phyloP scores from a whole-genome alignment of 768 basidiomycete genomes.

The Mycena kentingensis region DNA sequence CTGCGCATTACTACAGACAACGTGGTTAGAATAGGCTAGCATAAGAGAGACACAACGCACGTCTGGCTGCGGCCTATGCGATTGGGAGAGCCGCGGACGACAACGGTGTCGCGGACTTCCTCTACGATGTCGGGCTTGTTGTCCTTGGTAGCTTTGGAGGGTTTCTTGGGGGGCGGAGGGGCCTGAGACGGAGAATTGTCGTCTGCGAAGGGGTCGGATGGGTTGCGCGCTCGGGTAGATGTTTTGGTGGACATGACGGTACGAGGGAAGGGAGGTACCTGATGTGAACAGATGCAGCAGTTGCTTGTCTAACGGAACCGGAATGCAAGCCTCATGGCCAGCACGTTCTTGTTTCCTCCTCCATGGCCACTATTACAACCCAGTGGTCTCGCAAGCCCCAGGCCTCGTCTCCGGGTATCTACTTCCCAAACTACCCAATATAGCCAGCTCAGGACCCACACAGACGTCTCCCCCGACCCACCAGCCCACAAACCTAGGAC shows the following conservation, averaged over 20 bases:
- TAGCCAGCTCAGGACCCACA: conserved; percentile 27
- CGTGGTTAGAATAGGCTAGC: conserved; percentile 7
- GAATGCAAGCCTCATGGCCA: too few relatives aligned
- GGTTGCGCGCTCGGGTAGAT: conserved; percentile 45
- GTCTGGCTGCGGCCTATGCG: conserved; percentile 65
- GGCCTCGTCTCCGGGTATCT: too few relatives aligned
- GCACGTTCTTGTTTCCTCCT: too few relatives aligned
- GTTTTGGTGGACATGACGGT: conserved; percentile 27
- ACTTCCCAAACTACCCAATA: conserved; percentile 38
- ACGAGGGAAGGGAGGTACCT: conserved; percentile 24
- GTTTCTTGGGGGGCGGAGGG: conserved; percentile 36
- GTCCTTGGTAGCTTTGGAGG: conserved; percentile 36
- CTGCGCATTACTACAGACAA: conserved; percentile 16
- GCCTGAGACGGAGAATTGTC: conserved; percentile 33
- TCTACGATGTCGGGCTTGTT: conserved; percentile 57
- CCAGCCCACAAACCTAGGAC: conserved; percentile 51
- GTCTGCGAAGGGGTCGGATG: conserved; percentile 59
- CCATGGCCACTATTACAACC: too few relatives aligned
- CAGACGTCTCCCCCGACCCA: conserved; percentile 53
- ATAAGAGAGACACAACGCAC: conserved; percentile 38
- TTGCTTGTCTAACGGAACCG: too few relatives aligned
- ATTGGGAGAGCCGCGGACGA: conserved; percentile 49
- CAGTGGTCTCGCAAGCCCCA: too few relatives aligned
- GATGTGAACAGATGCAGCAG: too few relatives aligned
- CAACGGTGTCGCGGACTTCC: conserved; percentile 70